Percentiles rank a stretch among this genome's conserved stretches.
Conservation (phyloP, 257 asterid species). For the Nicotiana knightiana region DNA sequence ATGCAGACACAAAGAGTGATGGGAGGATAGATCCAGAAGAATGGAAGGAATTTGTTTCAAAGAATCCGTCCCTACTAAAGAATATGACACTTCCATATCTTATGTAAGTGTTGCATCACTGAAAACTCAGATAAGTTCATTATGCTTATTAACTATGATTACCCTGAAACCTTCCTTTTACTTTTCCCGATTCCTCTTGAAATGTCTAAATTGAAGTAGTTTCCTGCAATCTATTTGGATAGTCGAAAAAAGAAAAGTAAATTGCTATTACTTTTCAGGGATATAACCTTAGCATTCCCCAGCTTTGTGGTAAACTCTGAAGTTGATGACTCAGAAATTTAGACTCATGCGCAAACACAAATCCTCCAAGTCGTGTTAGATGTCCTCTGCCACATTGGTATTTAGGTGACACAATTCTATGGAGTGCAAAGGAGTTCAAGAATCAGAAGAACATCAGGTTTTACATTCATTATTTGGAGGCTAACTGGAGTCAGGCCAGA, state of each 20-base stretch:
- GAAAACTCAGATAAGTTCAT: neutral
- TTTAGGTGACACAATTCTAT: neutral
- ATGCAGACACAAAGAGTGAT: constrained; percentile 72
- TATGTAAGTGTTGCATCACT: constrained; percentile 37
- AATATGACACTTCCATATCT: constrained; percentile 91
- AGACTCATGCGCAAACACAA: neutral
- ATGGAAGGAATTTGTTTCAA: constrained; percentile 74
- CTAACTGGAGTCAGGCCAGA: neutral
- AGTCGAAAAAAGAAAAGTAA: neutral
- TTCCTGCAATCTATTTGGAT: neutral
- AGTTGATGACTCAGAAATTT: constrained; percentile 55
- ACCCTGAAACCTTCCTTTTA: neutral
- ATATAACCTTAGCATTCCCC: constrained; percentile 72
- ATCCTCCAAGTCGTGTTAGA: neutral
- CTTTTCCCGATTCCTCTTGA: neutral
- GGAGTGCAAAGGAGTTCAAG: neutral
- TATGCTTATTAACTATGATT: neutral
- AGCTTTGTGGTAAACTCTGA: constrained; percentile 60
- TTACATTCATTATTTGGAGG: neutral
- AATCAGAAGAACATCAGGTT: neutral
- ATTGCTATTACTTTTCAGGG: constrained; percentile 33
- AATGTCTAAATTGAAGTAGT: neutral
- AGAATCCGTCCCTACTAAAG: constrained; percentile 73
- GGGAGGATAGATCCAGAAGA: constrained; percentile 86
- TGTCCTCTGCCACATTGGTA: neutral